Percentiles rank a stretch among this genome's conserved stretches.
Evolutionary conservation across 163 green algal species (phyloP).

Genomic region (Chloroidium sp.): DNA sequence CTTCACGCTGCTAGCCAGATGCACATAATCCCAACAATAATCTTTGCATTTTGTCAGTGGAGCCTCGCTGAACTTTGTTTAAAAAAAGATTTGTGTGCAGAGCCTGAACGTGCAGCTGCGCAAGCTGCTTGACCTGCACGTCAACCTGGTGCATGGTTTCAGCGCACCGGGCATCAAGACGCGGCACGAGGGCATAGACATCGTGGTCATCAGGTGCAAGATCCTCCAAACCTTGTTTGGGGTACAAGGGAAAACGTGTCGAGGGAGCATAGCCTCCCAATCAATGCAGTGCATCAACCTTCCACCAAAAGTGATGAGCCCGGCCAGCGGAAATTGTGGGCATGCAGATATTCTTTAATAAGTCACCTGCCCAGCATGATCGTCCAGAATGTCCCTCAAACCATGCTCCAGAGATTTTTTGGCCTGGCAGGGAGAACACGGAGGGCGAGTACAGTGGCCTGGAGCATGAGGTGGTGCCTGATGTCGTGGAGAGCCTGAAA

Average conservation of each 20-base stretch:
- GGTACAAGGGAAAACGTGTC: too few relatives aligned
- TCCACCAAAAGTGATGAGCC: background rate
- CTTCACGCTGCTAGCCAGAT: too few relatives aligned
- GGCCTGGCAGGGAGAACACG: constrained; percentile 63
- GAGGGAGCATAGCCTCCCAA: too few relatives aligned
- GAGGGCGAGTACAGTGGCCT: constrained; percentile 78
- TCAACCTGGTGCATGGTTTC: constrained; percentile 66
- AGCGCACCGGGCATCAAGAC: constrained; percentile 49
- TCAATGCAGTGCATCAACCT: background rate
- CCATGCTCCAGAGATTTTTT: too few relatives aligned
- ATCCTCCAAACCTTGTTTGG: background rate
- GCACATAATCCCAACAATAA: too few relatives aligned
- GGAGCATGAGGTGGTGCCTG: constrained; percentile 77
- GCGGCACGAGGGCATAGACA: constrained; percentile 57
- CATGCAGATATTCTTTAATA: too few relatives aligned
- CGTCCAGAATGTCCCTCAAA: too few relatives aligned
- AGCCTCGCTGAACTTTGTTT: too few relatives aligned
- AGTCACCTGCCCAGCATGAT: too few relatives aligned
- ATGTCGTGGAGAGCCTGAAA: constrained; percentile 72
- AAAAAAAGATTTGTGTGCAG: too few relatives aligned
- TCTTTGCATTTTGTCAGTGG: too few relatives aligned
- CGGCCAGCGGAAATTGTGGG: too few relatives aligned
- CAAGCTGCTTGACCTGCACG: constrained; percentile 62
- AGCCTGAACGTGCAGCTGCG: constrained; percentile 72
- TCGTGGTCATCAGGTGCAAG: constrained; percentile 64